Base-by-base conservation (phyloP, 2,329 filamentous ascomycete species). In the Arachnopeziza araneosa region DNA sequence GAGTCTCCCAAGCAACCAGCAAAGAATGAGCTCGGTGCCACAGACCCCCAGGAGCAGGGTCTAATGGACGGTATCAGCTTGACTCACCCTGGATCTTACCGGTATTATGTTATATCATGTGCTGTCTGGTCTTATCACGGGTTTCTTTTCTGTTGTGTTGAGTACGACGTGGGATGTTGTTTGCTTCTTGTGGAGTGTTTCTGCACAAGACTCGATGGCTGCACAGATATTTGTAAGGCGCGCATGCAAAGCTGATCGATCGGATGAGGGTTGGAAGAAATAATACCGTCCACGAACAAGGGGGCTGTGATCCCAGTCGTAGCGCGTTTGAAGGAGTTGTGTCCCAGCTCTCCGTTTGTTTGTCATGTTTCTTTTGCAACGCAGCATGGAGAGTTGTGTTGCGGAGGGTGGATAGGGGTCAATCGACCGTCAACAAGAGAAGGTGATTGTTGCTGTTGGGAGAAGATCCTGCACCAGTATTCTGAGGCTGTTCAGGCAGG, bases 311-410 rank as follows among this genome's bases (percentile, higher is more conserved):
- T 55, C 57, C 60, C 54, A 58, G 63, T 59, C 54, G 22, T 63
- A 63, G 63, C 60, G 61, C 44, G 61, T 65, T 65, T 65, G 61
- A 65, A 59, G 60, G 54, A 60, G 61, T 56, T 24, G 36, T 14
- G 36, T 44, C 12, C 36, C 36, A 44, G 36, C 12, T 44, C 36
- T 44, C 17, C 3, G 36, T 14, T 14, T 7, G 14, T 32, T 7
- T 44, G 17, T 21, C 19, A 51, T 52, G 49, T 57, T 62, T 44
- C 58, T 62, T 65, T 60, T 62, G 36, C 17, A 30, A 19, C 36
- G 36, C 36, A 19, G 12, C 10, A 14, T 44, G 36, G 17, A 44
- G 17, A 44, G 4, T 44, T 2, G 36, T 44, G 10, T 44, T 44
- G 36, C 17, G 4, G 26, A 4, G 26, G 26, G 26, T 30, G 26